Evolutionary conservation across 163 green algal genomes (phyloP), one percentile per base, ranked within the genome.

Genomic region (Chloromonas sp.): DNA sequence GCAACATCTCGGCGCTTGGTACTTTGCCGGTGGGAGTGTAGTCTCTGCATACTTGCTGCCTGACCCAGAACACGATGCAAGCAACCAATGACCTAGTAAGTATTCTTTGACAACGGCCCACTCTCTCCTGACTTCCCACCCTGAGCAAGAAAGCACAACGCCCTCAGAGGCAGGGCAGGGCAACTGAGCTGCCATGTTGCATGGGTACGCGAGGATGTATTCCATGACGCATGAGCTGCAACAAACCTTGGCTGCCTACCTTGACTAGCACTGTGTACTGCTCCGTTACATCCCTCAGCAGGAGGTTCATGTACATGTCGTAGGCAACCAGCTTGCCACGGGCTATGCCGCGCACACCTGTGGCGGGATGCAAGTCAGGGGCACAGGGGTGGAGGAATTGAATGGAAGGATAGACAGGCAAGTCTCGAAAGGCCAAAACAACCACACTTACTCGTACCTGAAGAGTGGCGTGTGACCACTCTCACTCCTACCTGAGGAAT

Each of bases 271-370:
- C 91, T 0, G 88, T 93, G 87, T 94, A 95, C 3, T 78, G 2
- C 83, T 95, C 92, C 14, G 89, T 83, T 3, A 92, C 91, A 74
- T 93, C 88, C 58, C 70, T 71, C 71, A 96, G 81, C 57, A 96
- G 77, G 2, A 96, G 81, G 57, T 87, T 95, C 87, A 94, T 92
- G 81, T 86, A 91, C 81, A 87, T 88, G 85, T 96, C 93, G 83
- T 92, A 96, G 13, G 87, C 93, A 3, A 82, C 78, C 14, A 96
- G 83, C 1, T 61, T 80, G 13, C 93, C 93, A 61, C 89, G 84
- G 14, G 88, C 87, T 2, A 81, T 80, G 66, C 94, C 94, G 0
- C 94, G 87, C 14, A 96, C 87, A 60, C 94, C 94, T 0, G 79
- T 36, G 79, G 36, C 36, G 36, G 36, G 36, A 36, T 36, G 36